Base-by-base conservation (phyloP, 257 asterid species). In the Fraxinus pennsylvanica region DNA sequence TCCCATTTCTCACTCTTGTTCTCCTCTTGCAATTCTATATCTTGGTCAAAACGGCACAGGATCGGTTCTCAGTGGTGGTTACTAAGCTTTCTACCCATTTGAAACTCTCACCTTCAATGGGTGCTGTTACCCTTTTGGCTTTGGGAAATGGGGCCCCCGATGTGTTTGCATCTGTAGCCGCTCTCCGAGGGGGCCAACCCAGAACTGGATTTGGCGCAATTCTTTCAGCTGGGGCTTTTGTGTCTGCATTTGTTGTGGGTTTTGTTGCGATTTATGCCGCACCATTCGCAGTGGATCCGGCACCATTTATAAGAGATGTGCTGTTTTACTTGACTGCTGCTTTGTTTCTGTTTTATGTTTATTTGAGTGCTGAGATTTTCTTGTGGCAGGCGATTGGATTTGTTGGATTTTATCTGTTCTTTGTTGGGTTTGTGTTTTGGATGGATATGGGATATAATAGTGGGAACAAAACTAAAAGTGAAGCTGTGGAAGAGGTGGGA, bases 361-460 rank as follows among this genome's bases (percentile, higher is more conserved):
- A 93, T 85, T 82, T 96, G 93, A 96, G 98, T 82, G 98, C 97
- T 36, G 99, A 96, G 95, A 96, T 96, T 82, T 92, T 77, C 87
- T 74, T 96, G 85, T 96, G 99, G 99, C 99, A 96, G 85, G 99
- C 98, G 30, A 79, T 96, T 88, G 99, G 92, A n/a, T 93, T 96
- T 89, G 97, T 96, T 81, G 92, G 87, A 1, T 96, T 91, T 85
- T 96, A 96, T 76, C 35, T 93, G 22, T 96, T 96, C 81, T 96
- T 96, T 82, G 97, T 96, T 45, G 98, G 91, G 79, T 79, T 96
- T 84, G 99, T 96, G 80, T 90, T 96, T 83, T 93, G 88, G 79
- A 96, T 96, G 99, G 99, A 96, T 89, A 83, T 89, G 57, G 97
- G 96, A 21, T 82, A 80, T 68, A 68, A 68, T 57, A 78, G 76